These are phyloP conservation scores for Ophiocytium majus DNA, from an alignment of 352 stramenopile species.

Conservation along the genomic window DNA sequence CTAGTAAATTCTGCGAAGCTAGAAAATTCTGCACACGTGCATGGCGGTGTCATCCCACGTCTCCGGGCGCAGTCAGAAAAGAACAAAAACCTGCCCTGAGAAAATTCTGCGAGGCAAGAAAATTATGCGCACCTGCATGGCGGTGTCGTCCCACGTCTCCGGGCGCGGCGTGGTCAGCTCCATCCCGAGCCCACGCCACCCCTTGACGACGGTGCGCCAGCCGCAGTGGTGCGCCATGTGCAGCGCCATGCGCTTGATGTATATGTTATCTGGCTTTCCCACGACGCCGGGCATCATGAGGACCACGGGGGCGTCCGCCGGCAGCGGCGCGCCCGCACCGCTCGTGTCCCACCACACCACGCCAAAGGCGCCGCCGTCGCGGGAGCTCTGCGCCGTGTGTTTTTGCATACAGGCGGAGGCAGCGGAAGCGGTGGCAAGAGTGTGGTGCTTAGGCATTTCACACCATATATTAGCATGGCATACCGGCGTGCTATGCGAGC, in stretches of 20 bases:
- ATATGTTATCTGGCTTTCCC: conserved; percentile 43
- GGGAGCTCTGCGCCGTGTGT: conserved; percentile 14
- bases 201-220: conserved; percentile 42
- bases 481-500: too few species aligned
- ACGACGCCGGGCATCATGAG: conserved; percentile 45
- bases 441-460: too few species aligned
- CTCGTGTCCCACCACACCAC: conserved; percentile 30
- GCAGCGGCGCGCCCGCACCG: neutral
- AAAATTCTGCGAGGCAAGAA: too few species aligned
- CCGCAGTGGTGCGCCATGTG: conserved; percentile 31
- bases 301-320: conserved; percentile 30
- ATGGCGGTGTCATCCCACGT: neutral
- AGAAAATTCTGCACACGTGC: too few species aligned
- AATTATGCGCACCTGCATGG: conserved; percentile 18
- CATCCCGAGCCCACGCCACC: conserved; percentile 40
- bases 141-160: conserved; percentile 43
- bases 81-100: too few species aligned
- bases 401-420: too few species aligned
- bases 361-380: conserved; percentile 36
- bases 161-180: conserved; percentile 35
- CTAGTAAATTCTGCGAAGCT: too few species aligned
- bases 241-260: conserved; percentile 39
- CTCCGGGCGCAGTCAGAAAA: neutral
- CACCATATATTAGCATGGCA: too few species aligned
- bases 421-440: too few species aligned